Percentiles rank a stretch among this genome's conserved stretches.
phyloP scores from a whole-genome alignment of 352 stramenopile genomes.

The Phytophthora chlamydospora region DNA sequence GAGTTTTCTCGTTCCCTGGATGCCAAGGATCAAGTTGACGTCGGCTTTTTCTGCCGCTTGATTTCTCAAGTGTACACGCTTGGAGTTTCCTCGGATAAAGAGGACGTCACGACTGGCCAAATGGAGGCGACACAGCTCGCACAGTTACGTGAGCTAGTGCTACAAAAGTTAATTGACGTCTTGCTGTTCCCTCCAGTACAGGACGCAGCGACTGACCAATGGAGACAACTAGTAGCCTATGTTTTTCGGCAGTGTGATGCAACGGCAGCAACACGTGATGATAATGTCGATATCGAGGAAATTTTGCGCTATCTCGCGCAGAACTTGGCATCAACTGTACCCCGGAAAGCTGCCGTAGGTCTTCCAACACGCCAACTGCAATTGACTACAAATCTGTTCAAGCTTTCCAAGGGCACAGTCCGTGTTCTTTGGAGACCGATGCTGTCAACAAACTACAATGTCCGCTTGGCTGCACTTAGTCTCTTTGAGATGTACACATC shows the following conservation, averaged over 20 bases:
- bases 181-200: slow-evolving; percentile 57
- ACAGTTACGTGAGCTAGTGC: slow-evolving; percentile 56
- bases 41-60: slow-evolving; percentile 81
- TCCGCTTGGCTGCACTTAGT: slow-evolving; percentile 65
- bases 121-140: slow-evolving; percentile 46
- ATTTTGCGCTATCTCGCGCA: slow-evolving; percentile 68
- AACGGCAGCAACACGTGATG: slow-evolving; percentile 10
- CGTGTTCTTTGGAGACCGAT: slow-evolving; percentile 72
- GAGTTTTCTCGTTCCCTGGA: slow-evolving; percentile 36
- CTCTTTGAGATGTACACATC: slow-evolving; percentile 77
- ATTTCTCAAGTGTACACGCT: slow-evolving; percentile 70
- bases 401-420: slow-evolving; percentile 70
- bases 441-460: slow-evolving; percentile 44
- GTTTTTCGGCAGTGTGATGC: slow-evolving; percentile 57
- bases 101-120: slow-evolving; percentile 29
- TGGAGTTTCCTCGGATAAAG: slow-evolving; percentile 32
- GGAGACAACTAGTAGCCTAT: slow-evolving; percentile 70
- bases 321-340: slow-evolving; percentile 42
- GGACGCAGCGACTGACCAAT: slow-evolving; percentile 49
- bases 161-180: slow-evolving; percentile 72
- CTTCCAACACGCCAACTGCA: slow-evolving; percentile 37
- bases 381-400: slow-evolving; percentile 41
- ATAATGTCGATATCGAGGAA: slow-evolving; percentile 57
- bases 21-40: slow-evolving; percentile 50
- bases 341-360: slow-evolving; percentile 27